Evolutionary conservation across 1,284 basidiomycete genomes (phyloP).

Genomic region (Ceratobasidium sp.): DNA sequence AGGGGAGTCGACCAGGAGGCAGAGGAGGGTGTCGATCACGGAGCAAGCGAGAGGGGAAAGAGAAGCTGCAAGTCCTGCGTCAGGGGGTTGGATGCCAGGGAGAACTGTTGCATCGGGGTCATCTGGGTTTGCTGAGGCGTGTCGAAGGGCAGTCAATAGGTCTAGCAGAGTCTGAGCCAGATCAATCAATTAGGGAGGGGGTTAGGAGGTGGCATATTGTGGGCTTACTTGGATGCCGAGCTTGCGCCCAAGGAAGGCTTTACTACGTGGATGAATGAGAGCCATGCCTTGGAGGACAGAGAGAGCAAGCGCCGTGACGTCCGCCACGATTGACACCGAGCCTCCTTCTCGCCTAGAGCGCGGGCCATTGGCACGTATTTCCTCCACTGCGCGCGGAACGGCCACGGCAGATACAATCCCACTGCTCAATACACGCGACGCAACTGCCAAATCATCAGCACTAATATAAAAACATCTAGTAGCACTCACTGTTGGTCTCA

Average conservation of each 20-base stretch:
- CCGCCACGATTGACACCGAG: conserved; percentile 52
- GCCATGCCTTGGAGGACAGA: conserved; percentile 84
- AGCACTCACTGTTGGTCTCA: conserved; percentile 77
- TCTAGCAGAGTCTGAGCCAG: conserved; percentile 12
- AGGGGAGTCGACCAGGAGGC: conserved; percentile 85
- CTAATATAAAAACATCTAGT: background rate
- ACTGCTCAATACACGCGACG: conserved; percentile 62
- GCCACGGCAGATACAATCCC: conserved; percentile 41
- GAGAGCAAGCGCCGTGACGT: conserved; percentile 67
- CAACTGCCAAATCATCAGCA: conserved; percentile 62
- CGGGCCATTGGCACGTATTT: conserved; percentile 61
- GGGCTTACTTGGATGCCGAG: conserved; percentile 76
- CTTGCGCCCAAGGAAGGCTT: conserved; percentile 75
- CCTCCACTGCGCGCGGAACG: conserved; percentile 9
- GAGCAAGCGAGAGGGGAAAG: conserved; percentile 65
- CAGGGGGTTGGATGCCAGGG: conserved; percentile 55
- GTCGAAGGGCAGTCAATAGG: conserved; percentile 42
- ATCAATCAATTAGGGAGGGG: background rate
- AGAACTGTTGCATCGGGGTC: conserved; percentile 54
- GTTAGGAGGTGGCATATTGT: background rate
- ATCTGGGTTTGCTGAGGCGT: conserved; percentile 39
- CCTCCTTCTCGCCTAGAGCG: conserved; percentile 57
- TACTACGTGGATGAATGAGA: conserved; percentile 77
- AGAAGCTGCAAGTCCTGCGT: conserved; percentile 46
- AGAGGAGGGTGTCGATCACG: conserved; percentile 84